Evolutionary conservation across 176 grass and related monocot genomes (phyloP).

Genomic region (Ensete ventricosum): DNA sequence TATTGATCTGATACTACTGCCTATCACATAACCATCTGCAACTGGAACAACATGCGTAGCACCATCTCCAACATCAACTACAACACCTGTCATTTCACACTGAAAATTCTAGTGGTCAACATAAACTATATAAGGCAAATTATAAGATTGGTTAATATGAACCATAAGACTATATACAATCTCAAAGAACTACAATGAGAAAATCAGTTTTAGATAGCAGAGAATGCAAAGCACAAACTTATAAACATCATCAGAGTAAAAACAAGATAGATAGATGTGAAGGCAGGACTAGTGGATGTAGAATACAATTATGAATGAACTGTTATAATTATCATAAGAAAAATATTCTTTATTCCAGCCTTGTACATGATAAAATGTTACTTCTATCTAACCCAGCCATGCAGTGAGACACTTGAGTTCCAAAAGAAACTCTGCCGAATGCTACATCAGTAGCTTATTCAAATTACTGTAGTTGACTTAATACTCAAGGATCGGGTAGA

Average conservation of each 20-base stretch:
- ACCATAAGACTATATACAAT: too few species aligned
- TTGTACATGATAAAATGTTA: too few species aligned
- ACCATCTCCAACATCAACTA: slow-evolving; percentile 95
- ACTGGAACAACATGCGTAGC: slow-evolving; percentile 94
- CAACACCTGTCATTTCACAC: slow-evolving; percentile 99
- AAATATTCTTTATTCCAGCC: too few species aligned
- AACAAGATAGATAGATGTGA: too few species aligned
- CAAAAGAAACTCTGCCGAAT: too few species aligned
- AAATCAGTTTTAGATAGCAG: slow-evolving; percentile 9
- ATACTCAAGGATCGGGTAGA: too few species aligned
- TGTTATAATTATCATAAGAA: too few species aligned
- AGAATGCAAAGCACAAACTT: neutral
- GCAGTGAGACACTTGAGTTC: too few species aligned
- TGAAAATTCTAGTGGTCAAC: slow-evolving; percentile 43
- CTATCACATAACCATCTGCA: slow-evolving; percentile 99
- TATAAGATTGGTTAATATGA: neutral
- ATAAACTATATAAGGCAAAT: slow-evolving; percentile 25
- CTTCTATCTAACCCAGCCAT: too few species aligned
- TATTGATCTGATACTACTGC: slow-evolving; percentile 92
- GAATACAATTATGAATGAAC: neutral
- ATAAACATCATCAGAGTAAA: neutral
- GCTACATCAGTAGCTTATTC: too few species aligned
- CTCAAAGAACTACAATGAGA: neutral
- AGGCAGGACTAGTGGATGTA: neutral
- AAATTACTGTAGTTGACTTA: too few species aligned